Percentiles rank a stretch among this genome's conserved stretches.
Evolutionary conservation across 2,329 filamentous ascomycete species (phyloP).

Genomic region (Arthroderma uncinatum): DNA sequence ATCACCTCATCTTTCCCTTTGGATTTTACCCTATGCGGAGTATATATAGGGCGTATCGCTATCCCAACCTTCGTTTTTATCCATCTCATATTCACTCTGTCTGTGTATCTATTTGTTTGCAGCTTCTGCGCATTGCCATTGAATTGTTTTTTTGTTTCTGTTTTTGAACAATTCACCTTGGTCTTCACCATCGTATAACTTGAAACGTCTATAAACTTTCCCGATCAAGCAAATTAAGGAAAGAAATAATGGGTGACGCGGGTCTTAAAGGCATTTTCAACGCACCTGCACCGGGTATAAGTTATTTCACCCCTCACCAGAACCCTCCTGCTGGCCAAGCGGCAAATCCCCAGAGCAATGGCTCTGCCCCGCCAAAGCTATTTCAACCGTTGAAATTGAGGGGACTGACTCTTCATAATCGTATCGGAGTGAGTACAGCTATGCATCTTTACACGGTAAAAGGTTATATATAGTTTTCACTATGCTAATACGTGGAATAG

Average conservation of each 20-base stretch:
- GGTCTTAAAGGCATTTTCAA: slow-evolving; percentile 20
- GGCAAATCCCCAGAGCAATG: slow-evolving; percentile 32
- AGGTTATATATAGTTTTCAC: too few species aligned
- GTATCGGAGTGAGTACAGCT: slow-evolving; percentile 42
- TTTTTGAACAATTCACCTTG: too few species aligned
- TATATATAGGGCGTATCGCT: neutral
- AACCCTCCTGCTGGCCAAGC: slow-evolving; percentile 28
- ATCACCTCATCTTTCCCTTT: too few species aligned
- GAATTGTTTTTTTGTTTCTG: too few species aligned
- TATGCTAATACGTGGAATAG: slow-evolving; percentile 18
- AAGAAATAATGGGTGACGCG: neutral
- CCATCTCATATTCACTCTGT: too few species aligned
- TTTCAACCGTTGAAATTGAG: slow-evolving; percentile 48
- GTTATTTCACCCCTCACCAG: slow-evolving; percentile 32
- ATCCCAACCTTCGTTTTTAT: too few species aligned
- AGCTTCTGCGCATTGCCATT: too few species aligned
- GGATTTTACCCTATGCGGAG: neutral
- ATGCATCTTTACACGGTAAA: neutral
- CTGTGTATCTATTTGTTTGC: too few species aligned
- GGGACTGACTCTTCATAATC: slow-evolving; percentile 55
- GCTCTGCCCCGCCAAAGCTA: slow-evolving; percentile 41
- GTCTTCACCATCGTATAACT: too few species aligned
- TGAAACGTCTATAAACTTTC: too few species aligned
- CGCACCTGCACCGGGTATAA: slow-evolving; percentile 23
- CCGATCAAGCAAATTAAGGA: too few species aligned